Evolutionary conservation across 495 filamentous ascomycete species (phyloP).

Genomic region (Podospora comata): DNA sequence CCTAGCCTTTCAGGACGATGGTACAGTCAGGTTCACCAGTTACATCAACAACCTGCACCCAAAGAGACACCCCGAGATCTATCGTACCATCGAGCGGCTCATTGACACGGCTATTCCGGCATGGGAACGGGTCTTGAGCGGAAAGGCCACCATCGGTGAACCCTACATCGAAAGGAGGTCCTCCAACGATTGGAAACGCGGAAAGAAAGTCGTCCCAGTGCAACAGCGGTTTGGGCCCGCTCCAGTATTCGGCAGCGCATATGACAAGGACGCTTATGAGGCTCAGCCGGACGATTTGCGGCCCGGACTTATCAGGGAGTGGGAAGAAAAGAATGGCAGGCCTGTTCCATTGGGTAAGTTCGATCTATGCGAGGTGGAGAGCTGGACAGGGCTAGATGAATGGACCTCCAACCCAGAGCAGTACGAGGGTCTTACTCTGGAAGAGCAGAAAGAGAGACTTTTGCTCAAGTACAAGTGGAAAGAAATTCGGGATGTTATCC

Average conservation of each 20-base stretch:
- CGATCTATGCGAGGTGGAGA: background rate
- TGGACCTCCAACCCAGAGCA: background rate
- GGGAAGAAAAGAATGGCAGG: conserved; percentile 44
- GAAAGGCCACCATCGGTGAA: conserved; percentile 16
- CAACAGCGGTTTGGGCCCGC: background rate
- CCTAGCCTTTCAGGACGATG: conserved; percentile 42
- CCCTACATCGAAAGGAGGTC: background rate
- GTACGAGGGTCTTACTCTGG: background rate
- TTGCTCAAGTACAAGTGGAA: conserved; percentile 31
- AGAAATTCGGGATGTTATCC: conserved; percentile 31
- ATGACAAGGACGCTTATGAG: background rate
- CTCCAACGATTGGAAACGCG: background rate
- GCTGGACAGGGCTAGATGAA: background rate
- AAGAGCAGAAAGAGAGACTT: background rate
- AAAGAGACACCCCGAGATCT: conserved; percentile 44
- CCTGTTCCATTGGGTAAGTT: background rate
- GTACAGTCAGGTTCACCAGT: conserved; percentile 62
- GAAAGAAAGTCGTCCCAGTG: background rate
- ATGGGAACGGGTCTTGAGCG: conserved; percentile 42
- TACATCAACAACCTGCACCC: conserved; percentile 69
- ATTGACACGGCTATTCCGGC: conserved; percentile 51
- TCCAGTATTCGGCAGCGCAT: too few relatives aligned
- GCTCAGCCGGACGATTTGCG: background rate
- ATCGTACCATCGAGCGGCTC: conserved; percentile 51
- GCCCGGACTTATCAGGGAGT: background rate